Evolutionary conservation across 148 eudicot genomes (phyloP).

Genomic region (Euryodendron excelsum): DNA sequence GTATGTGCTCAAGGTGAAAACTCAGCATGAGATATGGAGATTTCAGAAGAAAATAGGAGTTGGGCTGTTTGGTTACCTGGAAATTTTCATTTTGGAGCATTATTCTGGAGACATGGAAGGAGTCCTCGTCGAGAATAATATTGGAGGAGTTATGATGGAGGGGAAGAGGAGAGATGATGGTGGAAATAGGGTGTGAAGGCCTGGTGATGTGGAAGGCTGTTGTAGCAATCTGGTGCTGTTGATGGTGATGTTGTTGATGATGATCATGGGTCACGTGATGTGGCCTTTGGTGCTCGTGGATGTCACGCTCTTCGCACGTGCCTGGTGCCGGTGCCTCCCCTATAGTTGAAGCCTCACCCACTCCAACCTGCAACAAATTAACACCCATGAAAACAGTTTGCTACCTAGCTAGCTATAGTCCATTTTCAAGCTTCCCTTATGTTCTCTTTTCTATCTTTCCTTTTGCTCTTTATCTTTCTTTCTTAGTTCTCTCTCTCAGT

Average conservation of each 20-base stretch:
- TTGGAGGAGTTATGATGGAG: slow-evolving; percentile 75
- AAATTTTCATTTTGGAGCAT: slow-evolving; percentile 70
- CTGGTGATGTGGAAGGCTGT: slow-evolving; percentile 59
- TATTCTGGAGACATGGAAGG: slow-evolving; percentile 69
- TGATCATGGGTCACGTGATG: slow-evolving; percentile 32
- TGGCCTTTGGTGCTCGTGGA: slow-evolving; percentile 24
- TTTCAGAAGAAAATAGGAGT: background rate
- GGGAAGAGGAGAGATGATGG: slow-evolving; percentile 62
- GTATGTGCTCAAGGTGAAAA: too few species aligned
- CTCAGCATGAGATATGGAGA: too few species aligned
- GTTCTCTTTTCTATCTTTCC: slow-evolving; percentile 3
- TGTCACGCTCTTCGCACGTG: slow-evolving; percentile 50
- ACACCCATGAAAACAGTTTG: background rate
- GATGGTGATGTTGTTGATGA: slow-evolving; percentile 25
- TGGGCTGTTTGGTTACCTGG: slow-evolving; percentile 50
- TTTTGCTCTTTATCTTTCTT: slow-evolving; percentile 24
- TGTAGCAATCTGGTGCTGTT: slow-evolving; percentile 35
- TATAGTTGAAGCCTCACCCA: slow-evolving; percentile 51
- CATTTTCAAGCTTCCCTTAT: background rate
- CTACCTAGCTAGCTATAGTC: background rate
- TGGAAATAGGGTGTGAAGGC: slow-evolving; percentile 66
- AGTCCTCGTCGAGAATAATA: slow-evolving; percentile 56
- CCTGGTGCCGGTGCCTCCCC: slow-evolving; percentile 34
- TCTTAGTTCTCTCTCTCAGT: slow-evolving; percentile 18
- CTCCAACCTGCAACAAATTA: slow-evolving; percentile 47